phyloP scores from a whole-genome alignment of 2,329 filamentous ascomycete genomes.

The Cercospora beticola region DNA sequence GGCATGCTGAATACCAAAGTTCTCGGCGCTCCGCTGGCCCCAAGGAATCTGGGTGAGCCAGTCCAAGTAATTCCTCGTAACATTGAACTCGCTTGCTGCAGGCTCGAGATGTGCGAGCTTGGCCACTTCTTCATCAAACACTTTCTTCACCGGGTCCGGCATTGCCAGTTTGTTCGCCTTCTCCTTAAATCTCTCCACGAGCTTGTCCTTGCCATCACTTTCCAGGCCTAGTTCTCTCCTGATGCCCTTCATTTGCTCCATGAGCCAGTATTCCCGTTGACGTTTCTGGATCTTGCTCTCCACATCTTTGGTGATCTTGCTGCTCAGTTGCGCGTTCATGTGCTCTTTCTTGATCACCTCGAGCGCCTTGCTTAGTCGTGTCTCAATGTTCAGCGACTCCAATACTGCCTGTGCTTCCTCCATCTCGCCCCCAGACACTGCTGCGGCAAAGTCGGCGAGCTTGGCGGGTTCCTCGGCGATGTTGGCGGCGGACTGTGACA shows the following conservation, averaged over 20 bases:
- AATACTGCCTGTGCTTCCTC: conserved; percentile 90
- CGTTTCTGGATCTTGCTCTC: conserved; percentile 96
- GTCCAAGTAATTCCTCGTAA: conserved; percentile 95
- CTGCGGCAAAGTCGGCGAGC: conserved; percentile 93
- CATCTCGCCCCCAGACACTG: conserved; percentile 90
- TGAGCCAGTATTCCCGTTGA: conserved; percentile 95
- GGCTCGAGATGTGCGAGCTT: conserved; percentile 94
- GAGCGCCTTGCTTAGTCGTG: conserved; percentile 86
- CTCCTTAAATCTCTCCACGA: conserved; percentile 96
- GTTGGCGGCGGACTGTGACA: conserved; percentile 91
- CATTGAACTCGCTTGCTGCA: conserved; percentile 96
- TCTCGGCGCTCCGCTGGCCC: conserved; percentile 93
- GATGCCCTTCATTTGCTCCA: conserved; percentile 99
- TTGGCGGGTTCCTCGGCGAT: conserved; percentile 93
- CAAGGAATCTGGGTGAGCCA: conserved; percentile 98
- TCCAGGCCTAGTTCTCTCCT: conserved; percentile 92
- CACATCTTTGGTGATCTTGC: conserved; percentile 96
- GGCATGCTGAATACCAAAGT: conserved; percentile 91
- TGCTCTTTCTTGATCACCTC: conserved; percentile 95
- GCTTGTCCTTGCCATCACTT: conserved; percentile 95
- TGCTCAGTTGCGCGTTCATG: conserved; percentile 95
- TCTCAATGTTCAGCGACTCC: conserved; percentile 84
- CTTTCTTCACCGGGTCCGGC: conserved; percentile 94
- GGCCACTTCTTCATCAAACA: conserved; percentile 97
- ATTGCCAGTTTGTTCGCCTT: conserved; percentile 92